Percentiles rank a stretch among this genome's conserved stretches.
These are phyloP conservation scores for Neoboletus subvelutipes DNA, from an alignment of 768 basidiomycete species.

Conservation along the genomic window DNA sequence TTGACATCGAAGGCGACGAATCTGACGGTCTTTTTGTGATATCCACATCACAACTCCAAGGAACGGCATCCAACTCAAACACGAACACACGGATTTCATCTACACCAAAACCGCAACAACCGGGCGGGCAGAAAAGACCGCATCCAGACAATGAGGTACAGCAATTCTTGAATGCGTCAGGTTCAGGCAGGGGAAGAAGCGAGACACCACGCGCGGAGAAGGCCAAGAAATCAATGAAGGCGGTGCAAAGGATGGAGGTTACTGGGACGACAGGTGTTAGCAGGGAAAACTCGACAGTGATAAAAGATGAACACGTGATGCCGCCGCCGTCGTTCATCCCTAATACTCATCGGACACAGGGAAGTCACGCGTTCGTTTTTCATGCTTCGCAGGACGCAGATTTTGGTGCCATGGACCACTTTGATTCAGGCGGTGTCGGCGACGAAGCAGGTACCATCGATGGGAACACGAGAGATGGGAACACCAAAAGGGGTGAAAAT, in stretches of 20 bases:
- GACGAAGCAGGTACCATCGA: conserved; percentile 3
- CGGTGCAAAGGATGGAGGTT: conserved; percentile 33
- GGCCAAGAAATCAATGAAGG: conserved; percentile 39
- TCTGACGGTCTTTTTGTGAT: conserved; percentile 71
- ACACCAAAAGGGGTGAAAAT: conserved; percentile 2
- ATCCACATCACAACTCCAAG: conserved; percentile 66
- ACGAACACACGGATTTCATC: conserved; percentile 14
- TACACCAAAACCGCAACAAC: conserved; percentile 16
- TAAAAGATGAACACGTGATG: conserved; percentile 35
- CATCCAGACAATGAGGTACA: conserved; percentile 24
- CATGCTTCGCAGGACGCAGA: conserved; percentile 16
- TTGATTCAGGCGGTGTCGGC: not conserved
- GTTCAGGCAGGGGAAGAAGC: conserved; percentile 12
- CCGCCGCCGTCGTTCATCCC: conserved; percentile 37
- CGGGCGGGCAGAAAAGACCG: conserved; percentile 22
- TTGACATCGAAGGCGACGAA: conserved; percentile 70
- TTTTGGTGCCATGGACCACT: conserved; percentile 15
- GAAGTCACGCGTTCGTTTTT: conserved; percentile 12
- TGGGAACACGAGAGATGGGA: conserved; percentile 3
- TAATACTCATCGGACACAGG: conserved; percentile 13
- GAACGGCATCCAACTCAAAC: conserved; percentile 17
- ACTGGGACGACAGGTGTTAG: conserved; percentile 7
- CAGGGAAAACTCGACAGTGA: conserved; percentile 15
- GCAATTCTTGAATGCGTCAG: conserved; percentile 30
- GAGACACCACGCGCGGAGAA: conserved; percentile 50